Conservation (phyloP, 495 filamentous ascomycete species). For the Penicillium waksmanii region DNA sequence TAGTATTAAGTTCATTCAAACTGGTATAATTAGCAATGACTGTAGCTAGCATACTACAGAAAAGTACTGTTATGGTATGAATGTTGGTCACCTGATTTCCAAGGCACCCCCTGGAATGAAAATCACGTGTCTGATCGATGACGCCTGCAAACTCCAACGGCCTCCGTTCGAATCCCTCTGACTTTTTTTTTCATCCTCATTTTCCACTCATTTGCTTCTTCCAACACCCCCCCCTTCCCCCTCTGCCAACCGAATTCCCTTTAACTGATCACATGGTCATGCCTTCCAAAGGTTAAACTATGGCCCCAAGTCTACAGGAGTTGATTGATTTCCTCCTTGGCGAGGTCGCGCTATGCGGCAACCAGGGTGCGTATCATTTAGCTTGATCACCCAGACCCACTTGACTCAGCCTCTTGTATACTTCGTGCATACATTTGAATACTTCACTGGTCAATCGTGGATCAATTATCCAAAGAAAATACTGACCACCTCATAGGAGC, state of each 20-base stretch:
- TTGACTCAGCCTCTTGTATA: constrained; percentile 20
- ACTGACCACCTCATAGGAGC: constrained; percentile 41
- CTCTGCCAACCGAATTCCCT: not conserved
- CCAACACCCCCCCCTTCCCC: not conserved
- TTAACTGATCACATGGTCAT: constrained; percentile 15
- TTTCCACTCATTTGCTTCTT: not conserved
- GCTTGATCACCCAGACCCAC: constrained; percentile 26
- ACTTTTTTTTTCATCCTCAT: constrained; percentile 11
- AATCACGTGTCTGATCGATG: not conserved
- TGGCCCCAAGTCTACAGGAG: constrained; percentile 69
- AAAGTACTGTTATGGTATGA: too few species aligned
- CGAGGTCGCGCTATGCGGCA: constrained; percentile 71
- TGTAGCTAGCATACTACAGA: too few species aligned
- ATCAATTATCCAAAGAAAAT: not conserved
- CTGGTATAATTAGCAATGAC: too few species aligned
- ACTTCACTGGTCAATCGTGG: not conserved
- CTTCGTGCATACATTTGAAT: constrained; percentile 12
- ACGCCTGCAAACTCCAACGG: not conserved
- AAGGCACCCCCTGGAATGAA: not conserved
- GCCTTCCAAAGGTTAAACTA: constrained; percentile 32
- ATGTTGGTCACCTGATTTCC: too few species aligned
- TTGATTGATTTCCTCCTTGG: constrained; percentile 71
- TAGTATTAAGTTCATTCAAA: too few species aligned
- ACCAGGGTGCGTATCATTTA: constrained; percentile 62
- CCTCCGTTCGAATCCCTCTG: constrained; percentile 36